Evolutionary conservation across 2,329 filamentous ascomycete species (phyloP).

Genomic region (Biscogniauxia sp.): DNA sequence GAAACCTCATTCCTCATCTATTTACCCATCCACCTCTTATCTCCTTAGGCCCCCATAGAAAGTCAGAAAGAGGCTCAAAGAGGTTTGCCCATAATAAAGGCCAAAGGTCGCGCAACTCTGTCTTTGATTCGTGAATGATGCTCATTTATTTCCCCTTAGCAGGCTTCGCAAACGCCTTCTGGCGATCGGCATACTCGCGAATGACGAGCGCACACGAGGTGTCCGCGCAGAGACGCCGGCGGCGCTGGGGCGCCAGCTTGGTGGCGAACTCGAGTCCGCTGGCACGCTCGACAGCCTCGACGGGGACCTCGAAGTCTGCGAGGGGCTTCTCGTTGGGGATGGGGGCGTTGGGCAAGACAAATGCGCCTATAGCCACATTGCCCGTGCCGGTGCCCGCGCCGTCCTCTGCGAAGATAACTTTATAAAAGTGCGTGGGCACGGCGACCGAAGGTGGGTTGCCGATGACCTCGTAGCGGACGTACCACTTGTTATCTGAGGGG

Average conservation of each 20-base stretch:
- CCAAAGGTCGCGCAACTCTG: too few relatives aligned
- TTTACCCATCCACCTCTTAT: background rate
- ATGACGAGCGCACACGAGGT: slow-evolving; percentile 80
- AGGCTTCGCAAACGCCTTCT: slow-evolving; percentile 55
- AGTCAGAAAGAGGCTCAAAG: background rate
- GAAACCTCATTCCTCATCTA: background rate
- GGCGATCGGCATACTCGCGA: slow-evolving; percentile 68
- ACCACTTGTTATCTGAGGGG: slow-evolving; percentile 85
- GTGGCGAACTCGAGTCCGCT: slow-evolving; percentile 87
- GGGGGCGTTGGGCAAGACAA: slow-evolving; percentile 87
- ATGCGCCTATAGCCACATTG: slow-evolving; percentile 85
- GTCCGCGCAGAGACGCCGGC: slow-evolving; percentile 81
- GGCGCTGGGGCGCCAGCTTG: slow-evolving; percentile 70
- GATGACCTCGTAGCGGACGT: slow-evolving; percentile 93
- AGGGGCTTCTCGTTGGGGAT: slow-evolving; percentile 88
- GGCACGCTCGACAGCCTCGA: slow-evolving; percentile 89
- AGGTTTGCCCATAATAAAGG: too few relatives aligned
- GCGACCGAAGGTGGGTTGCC: slow-evolving; percentile 90
- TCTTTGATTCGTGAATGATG: background rate
- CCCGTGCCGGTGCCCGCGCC: slow-evolving; percentile 46
- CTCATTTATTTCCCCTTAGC: background rate
- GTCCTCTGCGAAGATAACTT: slow-evolving; percentile 96
- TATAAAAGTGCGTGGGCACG: slow-evolving; percentile 98
- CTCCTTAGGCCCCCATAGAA: slow-evolving; percentile 9
- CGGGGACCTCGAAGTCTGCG: slow-evolving; percentile 87